phyloP scores from a whole-genome alignment of 2,329 filamentous ascomycete genomes.

The Pyricularia grisea region DNA sequence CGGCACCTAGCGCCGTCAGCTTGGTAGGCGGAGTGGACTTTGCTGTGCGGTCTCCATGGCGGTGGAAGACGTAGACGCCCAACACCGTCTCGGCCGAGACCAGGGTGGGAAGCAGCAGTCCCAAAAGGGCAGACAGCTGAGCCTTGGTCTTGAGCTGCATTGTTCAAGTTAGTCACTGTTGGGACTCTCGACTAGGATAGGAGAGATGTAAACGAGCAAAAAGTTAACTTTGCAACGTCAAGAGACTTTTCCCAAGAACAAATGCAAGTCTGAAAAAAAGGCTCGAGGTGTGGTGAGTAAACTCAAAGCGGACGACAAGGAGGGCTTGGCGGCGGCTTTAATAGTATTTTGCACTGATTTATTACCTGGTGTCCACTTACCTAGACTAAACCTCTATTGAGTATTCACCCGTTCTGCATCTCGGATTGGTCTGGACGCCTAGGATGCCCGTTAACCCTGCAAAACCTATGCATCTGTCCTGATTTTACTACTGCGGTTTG shows the following conservation, averaged over 20 bases:
- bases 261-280: neutral
- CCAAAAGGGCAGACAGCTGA: neutral
- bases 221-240: neutral
- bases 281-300: neutral
- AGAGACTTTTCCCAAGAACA: neutral
- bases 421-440: neutral
- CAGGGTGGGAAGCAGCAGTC: neutral
- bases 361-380: neutral
- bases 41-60: constrained; percentile 80
- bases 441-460: neutral
- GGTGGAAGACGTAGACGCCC: constrained; percentile 78
- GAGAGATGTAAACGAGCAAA: neutral
- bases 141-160: neutral
- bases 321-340: neutral
- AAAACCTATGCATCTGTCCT: neutral
- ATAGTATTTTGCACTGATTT: neutral
- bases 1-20: constrained; percentile 72
- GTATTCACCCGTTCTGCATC: neutral
- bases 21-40: constrained; percentile 64
- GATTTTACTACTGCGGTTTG: neutral
- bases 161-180: neutral
- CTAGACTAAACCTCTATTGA: neutral
- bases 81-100: constrained; percentile 57
- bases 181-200: neutral
- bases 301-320: neutral